Conservation (phyloP, 1,284 basidiomycete genomes). For the Malassezia equina region DNA sequence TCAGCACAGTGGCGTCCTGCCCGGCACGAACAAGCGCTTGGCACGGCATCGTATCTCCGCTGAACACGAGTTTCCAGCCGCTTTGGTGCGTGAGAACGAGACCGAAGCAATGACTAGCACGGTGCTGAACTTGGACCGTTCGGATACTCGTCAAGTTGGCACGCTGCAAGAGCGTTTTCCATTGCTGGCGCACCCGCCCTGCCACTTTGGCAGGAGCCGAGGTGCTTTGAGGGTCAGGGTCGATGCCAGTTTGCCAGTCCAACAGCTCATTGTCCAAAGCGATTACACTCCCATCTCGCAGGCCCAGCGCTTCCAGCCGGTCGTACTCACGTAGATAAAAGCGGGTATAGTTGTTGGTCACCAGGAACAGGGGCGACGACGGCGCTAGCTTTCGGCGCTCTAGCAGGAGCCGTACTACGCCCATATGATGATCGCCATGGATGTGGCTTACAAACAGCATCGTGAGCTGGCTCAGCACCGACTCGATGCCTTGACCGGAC, state of each 20-base stretch:
- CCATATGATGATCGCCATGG: conserved; percentile 87
- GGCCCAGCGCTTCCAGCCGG: conserved; percentile 60
- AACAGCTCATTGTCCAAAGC: conserved; percentile 27
- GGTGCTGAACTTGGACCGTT: conserved; percentile 23
- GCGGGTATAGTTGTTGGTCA: conserved; percentile 56
- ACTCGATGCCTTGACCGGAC: conserved; percentile 23
- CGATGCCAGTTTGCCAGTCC: conserved; percentile 26
- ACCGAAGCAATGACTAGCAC: conserved; percentile 24
- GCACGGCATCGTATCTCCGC: conserved; percentile 77
- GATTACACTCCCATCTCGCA: conserved; percentile 52
- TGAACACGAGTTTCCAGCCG: conserved; percentile 51
- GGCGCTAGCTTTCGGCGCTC: conserved; percentile 59
- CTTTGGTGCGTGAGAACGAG: conserved; percentile 50
- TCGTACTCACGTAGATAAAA: conserved; percentile 60
- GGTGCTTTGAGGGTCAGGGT: conserved; percentile 9
- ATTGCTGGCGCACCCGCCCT: background rate
- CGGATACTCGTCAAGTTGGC: conserved; percentile 9
- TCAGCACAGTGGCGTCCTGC: conserved; percentile 64
- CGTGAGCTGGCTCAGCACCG: conserved; percentile 57
- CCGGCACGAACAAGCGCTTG: conserved; percentile 61
- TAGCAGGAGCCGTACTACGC: conserved; percentile 63
- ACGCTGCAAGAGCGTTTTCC: background rate
- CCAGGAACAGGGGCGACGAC: conserved; percentile 57
- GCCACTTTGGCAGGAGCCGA: background rate
- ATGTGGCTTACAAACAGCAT: conserved; percentile 80